Percentiles rank a stretch among this genome's conserved stretches.
Conservation (phyloP, 2,329 filamentous ascomycete species). For the Raffaelea ambrosiae region DNA sequence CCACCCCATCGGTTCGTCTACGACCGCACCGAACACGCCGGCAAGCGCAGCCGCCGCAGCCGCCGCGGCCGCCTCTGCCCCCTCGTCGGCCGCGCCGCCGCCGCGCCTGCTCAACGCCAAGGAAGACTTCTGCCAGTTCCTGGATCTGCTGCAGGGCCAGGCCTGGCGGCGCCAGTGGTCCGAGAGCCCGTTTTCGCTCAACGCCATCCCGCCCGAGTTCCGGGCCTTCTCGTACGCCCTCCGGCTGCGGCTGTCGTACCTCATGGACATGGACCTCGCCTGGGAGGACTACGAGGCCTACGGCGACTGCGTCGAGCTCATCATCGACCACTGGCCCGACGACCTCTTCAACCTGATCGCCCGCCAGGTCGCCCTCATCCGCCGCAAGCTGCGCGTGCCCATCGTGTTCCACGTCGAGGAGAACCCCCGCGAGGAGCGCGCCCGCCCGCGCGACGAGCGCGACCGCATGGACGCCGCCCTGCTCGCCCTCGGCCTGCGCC, state of each 20-base stretch:
- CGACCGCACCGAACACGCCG: too few relatives aligned
- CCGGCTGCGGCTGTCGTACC: slow-evolving; percentile 50
- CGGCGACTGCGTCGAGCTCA: slow-evolving; percentile 51
- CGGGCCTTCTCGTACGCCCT: slow-evolving; percentile 53
- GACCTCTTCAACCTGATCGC: slow-evolving; percentile 40
- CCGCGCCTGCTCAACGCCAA: slow-evolving; percentile 51
- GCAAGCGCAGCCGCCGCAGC: too few relatives aligned
- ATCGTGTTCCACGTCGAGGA: slow-evolving; percentile 51
- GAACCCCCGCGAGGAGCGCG: slow-evolving; percentile 32
- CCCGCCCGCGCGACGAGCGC: slow-evolving; percentile 26
- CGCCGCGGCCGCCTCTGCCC: too few relatives aligned
- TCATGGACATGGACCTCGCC: slow-evolving; percentile 43
- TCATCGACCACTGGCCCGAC: slow-evolving; percentile 48
- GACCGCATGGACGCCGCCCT: slow-evolving; percentile 44
- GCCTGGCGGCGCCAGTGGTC: slow-evolving; percentile 41
- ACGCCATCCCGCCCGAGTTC: slow-evolving; percentile 49
- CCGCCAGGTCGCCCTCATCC: slow-evolving; percentile 47
- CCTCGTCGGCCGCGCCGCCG: too few relatives aligned
- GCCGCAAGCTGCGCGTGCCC: slow-evolving; percentile 45
- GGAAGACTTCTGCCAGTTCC: slow-evolving; percentile 51
- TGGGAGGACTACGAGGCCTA: slow-evolving; percentile 46
- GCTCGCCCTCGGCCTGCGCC: slow-evolving; percentile 53
- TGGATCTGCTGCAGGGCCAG: slow-evolving; percentile 48
- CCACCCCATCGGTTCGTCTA: too few relatives aligned
- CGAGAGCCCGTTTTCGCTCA: slow-evolving; percentile 52